Evolutionary conservation across 108 stramenopile genomes (phyloP).

Genomic region (Skeletonema grethae): DNA sequence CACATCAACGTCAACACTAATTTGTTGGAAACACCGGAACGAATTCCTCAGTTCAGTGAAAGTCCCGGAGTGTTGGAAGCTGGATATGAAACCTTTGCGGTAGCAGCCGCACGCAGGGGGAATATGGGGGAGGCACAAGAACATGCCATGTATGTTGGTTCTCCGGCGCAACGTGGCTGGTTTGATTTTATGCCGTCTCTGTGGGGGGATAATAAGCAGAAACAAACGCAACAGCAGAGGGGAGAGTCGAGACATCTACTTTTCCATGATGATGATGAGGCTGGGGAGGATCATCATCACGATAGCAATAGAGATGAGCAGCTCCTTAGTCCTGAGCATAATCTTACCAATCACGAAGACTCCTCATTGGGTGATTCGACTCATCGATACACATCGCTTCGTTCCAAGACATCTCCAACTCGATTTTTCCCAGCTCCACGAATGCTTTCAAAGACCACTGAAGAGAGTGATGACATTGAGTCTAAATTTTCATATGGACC

Average conservation of each 20-base stretch:
- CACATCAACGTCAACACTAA: background rate
- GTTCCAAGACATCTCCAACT: conserved; percentile 1
- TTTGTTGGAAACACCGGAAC: conserved; percentile 1
- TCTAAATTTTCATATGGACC: background rate
- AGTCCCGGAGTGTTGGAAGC: conserved; percentile 16
- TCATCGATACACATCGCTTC: background rate
- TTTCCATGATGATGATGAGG: background rate
- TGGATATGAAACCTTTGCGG: conserved; percentile 43
- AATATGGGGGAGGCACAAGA: background rate
- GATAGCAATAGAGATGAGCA: background rate
- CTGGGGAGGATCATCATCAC: background rate
- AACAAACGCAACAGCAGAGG: background rate
- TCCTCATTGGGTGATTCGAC: background rate
- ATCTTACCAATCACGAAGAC: background rate
- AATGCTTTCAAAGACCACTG: background rate
- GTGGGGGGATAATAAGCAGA: conserved; percentile 1
- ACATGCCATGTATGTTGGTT: conserved; percentile 13
- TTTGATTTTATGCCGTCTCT: conserved; percentile 28
- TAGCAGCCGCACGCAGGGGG: conserved; percentile 22
- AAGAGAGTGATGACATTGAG: background rate
- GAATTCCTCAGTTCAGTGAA: conserved; percentile 6
- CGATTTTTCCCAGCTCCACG: background rate
- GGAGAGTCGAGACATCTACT: background rate
- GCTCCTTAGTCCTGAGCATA: background rate
- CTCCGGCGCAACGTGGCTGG: conserved; percentile 31